Evolutionary conservation across 2,329 filamentous ascomycete species (phyloP).

Genomic region (Trichoderma guizhouense): DNA sequence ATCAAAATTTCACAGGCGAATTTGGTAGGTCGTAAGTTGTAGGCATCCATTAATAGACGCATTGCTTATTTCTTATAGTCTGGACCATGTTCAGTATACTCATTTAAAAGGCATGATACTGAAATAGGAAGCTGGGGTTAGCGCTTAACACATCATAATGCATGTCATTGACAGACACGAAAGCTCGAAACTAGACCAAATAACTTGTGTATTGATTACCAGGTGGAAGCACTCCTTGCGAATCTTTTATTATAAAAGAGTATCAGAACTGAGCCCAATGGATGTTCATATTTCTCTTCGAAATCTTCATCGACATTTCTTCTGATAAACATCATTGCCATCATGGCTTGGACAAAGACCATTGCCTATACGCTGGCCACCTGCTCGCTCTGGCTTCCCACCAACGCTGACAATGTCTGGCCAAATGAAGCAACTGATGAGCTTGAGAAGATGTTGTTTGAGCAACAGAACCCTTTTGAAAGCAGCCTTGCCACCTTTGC

Average conservation of each 20-base stretch:
- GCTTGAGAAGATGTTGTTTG: not conserved
- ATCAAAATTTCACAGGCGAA: not conserved
- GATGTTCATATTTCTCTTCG: not conserved
- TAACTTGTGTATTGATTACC: too few relatives aligned
- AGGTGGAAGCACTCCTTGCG: not conserved
- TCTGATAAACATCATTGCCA: not conserved
- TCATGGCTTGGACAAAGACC: not conserved
- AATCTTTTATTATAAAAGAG: not conserved
- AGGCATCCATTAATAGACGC: not conserved
- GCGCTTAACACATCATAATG: not conserved
- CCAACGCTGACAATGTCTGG: not conserved
- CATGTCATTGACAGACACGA: not conserved
- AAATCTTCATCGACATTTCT: not conserved
- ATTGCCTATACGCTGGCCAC: not conserved
- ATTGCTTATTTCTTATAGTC: not conserved
- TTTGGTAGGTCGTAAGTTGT: not conserved
- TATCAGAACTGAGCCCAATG: not conserved
- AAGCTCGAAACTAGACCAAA: not conserved
- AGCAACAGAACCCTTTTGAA: not conserved
- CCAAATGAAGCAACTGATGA: not conserved
- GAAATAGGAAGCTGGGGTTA: not conserved
- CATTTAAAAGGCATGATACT: not conserved
- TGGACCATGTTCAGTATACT: not conserved
- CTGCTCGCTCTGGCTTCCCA: not conserved
- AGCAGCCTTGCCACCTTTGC: not conserved